Conservation (phyloP, 345 rosid genomes). For the Lepidium aucheri region DNA sequence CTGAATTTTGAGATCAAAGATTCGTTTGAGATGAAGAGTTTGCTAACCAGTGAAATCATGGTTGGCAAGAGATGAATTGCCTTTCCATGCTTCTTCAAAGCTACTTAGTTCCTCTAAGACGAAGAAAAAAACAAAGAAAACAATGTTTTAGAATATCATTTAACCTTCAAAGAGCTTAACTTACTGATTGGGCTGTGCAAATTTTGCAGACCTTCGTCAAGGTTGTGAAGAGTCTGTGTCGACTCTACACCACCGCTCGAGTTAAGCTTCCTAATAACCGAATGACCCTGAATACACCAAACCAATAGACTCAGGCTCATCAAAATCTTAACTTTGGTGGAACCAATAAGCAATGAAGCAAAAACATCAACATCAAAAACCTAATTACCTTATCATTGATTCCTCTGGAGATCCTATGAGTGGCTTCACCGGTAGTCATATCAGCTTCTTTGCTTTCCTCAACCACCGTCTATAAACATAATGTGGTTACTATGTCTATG, state of each 20-base stretch:
- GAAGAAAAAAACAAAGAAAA: not conserved
- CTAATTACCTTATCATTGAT: constrained; percentile 63
- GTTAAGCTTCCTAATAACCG: constrained; percentile 62
- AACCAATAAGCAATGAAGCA: not conserved
- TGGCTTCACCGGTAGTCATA: constrained; percentile 61
- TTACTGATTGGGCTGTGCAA: not conserved
- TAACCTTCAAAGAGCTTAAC: not conserved
- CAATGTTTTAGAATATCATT: not conserved
- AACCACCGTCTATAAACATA: constrained; percentile 40
- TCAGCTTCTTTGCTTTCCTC: constrained; percentile 91
- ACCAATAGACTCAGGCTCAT: not conserved
- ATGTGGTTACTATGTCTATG: not conserved
- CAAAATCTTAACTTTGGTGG: not conserved
- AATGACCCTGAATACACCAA: constrained; percentile 53
- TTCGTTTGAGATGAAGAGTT: not conserved
- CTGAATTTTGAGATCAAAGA: not conserved
- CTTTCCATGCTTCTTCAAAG: constrained; percentile 64
- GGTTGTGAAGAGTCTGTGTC: constrained; percentile 62
- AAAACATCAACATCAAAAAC: not conserved
- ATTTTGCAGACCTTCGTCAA: constrained; percentile 43
- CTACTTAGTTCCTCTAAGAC: constrained; percentile 51
- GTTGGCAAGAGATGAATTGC: constrained; percentile 28
- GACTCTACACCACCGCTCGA: constrained; percentile 74
- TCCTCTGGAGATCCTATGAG: constrained; percentile 74
- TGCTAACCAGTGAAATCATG: constrained; percentile 24